Evolutionary conservation across 495 filamentous ascomycete species (phyloP).

Genomic region (Hypoxylon lenormandii): DNA sequence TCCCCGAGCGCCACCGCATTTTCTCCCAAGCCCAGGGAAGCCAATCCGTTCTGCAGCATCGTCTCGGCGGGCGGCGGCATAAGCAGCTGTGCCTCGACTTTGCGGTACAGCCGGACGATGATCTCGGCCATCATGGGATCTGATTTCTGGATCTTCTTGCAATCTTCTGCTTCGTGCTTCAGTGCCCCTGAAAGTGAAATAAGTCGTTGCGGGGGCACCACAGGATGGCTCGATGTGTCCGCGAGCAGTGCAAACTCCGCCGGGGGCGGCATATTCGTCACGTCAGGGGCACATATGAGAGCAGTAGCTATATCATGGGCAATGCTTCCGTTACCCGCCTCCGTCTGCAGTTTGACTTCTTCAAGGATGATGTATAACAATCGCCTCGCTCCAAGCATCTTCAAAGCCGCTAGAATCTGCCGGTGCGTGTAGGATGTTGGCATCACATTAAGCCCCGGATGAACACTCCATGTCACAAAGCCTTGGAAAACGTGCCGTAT

Average conservation of each 20-base stretch:
- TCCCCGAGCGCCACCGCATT: slow-evolving; percentile 50
- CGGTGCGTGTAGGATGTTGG: slow-evolving; percentile 84
- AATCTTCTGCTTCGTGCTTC: slow-evolving; percentile 70
- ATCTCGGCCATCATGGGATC: slow-evolving; percentile 73
- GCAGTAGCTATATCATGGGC: slow-evolving; percentile 79
- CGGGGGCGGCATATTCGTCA: slow-evolving; percentile 61
- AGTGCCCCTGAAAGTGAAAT: slow-evolving; percentile 76
- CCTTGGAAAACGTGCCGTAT: slow-evolving; percentile 74
- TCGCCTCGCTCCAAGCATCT: slow-evolving; percentile 75
- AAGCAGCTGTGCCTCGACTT: slow-evolving; percentile 73
- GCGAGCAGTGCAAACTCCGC: slow-evolving; percentile 41
- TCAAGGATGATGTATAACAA: slow-evolving; percentile 73
- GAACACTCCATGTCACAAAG: slow-evolving; percentile 78
- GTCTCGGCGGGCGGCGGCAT: slow-evolving; percentile 49
- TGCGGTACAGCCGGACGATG: slow-evolving; percentile 78
- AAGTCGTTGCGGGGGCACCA: slow-evolving; percentile 50
- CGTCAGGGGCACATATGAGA: slow-evolving; percentile 77
- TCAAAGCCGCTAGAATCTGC: slow-evolving; percentile 72
- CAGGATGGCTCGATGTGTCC: slow-evolving; percentile 41
- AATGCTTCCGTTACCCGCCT: slow-evolving; percentile 67
- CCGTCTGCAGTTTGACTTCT: slow-evolving; percentile 69
- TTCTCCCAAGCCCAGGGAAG: slow-evolving; percentile 43
- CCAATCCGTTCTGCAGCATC: slow-evolving; percentile 51
- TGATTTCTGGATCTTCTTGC: slow-evolving; percentile 69
- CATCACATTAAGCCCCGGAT: slow-evolving; percentile 71